Percentiles rank a stretch among this genome's conserved stretches.
Evolutionary conservation across 108 stramenopile species (phyloP).

Genomic region (Nannochloropsis salina): DNA sequence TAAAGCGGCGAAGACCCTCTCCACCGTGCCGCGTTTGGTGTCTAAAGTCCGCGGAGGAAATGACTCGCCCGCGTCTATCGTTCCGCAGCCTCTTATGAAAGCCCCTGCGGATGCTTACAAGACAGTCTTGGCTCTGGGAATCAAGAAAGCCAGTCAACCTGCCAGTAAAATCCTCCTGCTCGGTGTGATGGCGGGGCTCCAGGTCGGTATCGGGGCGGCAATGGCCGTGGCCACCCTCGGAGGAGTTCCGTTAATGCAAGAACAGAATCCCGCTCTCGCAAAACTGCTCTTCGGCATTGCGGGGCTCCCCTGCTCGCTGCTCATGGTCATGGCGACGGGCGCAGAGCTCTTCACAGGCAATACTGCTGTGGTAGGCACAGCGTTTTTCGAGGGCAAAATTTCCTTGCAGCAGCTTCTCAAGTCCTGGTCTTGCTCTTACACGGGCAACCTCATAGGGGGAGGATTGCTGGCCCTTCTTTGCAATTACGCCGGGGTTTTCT

Average conservation of each 20-base stretch:
- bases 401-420: conserved; percentile 31
- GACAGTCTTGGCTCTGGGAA: background rate
- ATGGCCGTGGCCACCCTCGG: conserved; percentile 12
- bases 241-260: background rate
- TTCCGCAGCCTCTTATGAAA: background rate
- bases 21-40: background rate
- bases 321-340: conserved; percentile 9
- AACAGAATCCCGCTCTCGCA: conserved; percentile 1
- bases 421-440: conserved; percentile 41
- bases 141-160: background rate
- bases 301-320: background rate
- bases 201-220: conserved; percentile 3
- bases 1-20: background rate
- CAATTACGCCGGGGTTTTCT: conserved; percentile 5
- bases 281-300: conserved; percentile 5
- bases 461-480: background rate
- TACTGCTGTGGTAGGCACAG: conserved; percentile 43
- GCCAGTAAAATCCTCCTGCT: conserved; percentile 4
- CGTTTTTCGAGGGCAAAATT: conserved; percentile 33
- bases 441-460: conserved; percentile 48
- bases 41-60: conserved; percentile 19
- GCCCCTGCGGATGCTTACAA: conserved; percentile 16
- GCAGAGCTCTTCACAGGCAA: conserved; percentile 49
- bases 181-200: background rate
- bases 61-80: background rate